Conservation (phyloP, 495 filamentous ascomycete species). For the Penicillium atrosanguineum region DNA sequence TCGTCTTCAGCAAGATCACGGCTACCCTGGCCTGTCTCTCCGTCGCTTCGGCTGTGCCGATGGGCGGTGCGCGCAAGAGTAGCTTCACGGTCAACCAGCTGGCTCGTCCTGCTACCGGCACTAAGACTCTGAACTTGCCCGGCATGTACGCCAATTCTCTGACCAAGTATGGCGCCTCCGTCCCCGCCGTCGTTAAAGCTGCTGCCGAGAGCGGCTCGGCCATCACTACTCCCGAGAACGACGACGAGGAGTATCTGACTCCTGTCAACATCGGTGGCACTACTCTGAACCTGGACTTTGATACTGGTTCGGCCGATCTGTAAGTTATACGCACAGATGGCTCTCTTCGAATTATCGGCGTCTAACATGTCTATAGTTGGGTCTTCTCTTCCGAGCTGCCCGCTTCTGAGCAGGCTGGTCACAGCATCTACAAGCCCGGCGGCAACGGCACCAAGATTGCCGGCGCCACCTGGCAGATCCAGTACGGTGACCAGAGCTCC, state of each 20-base stretch:
- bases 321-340: conserved; percentile 34
- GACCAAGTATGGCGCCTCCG: conserved; percentile 42
- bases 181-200: conserved; percentile 41
- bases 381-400: conserved; percentile 52
- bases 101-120: conserved; percentile 23
- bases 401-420: conserved; percentile 49
- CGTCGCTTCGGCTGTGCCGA: conserved; percentile 34
- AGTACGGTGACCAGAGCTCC: conserved; percentile 68
- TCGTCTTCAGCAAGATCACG: conserved; percentile 42
- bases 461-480: conserved; percentile 62
- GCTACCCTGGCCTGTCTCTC: conserved; percentile 30
- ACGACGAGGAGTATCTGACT: conserved; percentile 64
- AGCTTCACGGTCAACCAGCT: conserved; percentile 45
- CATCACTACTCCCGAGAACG: conserved; percentile 50
- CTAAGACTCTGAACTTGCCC: conserved; percentile 38
- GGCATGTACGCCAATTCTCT: conserved; percentile 38
- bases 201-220: conserved; percentile 50
- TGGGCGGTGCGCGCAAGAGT: conserved; percentile 23
- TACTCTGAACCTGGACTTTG: conserved; percentile 65
- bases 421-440: conserved; percentile 60
- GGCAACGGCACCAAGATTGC: conserved; percentile 46
- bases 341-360: background rate
- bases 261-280: conserved; percentile 65
- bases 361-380: conserved; percentile 36
- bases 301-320: conserved; percentile 76